Percentiles rank a stretch among this genome's conserved stretches.
Conservation (phyloP, 805 yeast genomes). For the Alloascoidea hylecoeti region DNA sequence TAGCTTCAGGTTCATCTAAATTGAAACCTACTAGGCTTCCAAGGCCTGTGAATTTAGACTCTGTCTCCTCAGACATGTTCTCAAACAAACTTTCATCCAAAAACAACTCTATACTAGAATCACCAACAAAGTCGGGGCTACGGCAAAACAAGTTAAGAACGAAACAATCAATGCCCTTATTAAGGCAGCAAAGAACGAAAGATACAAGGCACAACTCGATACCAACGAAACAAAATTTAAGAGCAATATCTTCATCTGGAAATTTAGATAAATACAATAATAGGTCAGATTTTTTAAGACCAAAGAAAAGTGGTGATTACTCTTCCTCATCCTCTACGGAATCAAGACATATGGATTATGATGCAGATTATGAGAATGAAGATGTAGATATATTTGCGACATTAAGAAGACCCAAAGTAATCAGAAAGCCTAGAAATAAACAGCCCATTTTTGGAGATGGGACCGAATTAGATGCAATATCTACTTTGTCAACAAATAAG, state of each 20-base stretch:
- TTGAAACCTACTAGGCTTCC: background rate
- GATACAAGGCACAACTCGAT: background rate
- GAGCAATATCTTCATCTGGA: background rate
- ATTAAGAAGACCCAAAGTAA: conserved; percentile 2
- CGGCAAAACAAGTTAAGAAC: background rate
- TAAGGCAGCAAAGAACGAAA: background rate
- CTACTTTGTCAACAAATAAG: conserved; percentile 10
- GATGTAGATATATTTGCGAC: conserved; percentile 1
- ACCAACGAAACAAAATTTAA: background rate
- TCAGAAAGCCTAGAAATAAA: conserved; percentile 3
- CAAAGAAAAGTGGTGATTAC: background rate
- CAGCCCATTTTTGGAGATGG: conserved; percentile 11
- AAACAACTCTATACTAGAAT: background rate
- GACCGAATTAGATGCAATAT: conserved; percentile 13
- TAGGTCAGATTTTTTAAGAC: conserved; percentile 3
- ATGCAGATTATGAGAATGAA: conserved; percentile 7
- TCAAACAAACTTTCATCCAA: no score
- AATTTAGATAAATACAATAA: conserved; percentile 3
- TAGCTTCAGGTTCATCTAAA: background rate
- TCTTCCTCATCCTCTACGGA: background rate
- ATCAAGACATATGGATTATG: conserved; percentile 10
- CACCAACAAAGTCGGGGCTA: background rate
- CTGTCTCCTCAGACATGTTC: no score
- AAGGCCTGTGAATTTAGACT: background rate
- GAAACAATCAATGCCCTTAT: background rate